phyloP scores from a whole-genome alignment of 805 yeast genomes.

The Cephaloascus albidus region DNA sequence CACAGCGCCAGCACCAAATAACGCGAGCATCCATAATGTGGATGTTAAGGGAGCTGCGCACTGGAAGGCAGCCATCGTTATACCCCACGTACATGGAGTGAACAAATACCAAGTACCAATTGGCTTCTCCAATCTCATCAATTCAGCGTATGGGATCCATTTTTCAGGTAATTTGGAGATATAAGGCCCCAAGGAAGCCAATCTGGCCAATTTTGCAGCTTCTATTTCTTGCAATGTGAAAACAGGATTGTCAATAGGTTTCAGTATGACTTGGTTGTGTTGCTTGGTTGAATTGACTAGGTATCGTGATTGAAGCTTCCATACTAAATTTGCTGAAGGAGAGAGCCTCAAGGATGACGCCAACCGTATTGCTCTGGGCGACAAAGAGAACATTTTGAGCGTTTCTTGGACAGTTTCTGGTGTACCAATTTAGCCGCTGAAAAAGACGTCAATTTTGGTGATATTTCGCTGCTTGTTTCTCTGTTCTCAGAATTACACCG shows the following conservation, averaged over 20 bases:
- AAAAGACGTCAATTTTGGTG: too few species aligned
- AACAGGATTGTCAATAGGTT: constrained; percentile 4
- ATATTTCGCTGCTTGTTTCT: too few species aligned
- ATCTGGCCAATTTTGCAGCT: constrained; percentile 42
- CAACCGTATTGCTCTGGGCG: too few species aligned
- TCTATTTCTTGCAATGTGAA: constrained; percentile 32
- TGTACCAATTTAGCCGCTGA: too few species aligned
- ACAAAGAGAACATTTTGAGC: too few species aligned
- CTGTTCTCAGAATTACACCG: too few species aligned
- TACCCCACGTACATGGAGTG: constrained; percentile 89
- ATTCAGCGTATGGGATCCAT: constrained; percentile 84
- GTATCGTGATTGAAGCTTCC: too few species aligned
- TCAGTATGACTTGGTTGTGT: neutral
- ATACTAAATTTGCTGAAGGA: too few species aligned
- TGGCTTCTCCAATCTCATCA: constrained; percentile 89
- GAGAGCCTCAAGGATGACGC: too few species aligned
- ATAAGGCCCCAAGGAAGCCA: constrained; percentile 31
- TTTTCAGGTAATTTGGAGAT: constrained; percentile 58
- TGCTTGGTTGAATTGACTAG: neutral
- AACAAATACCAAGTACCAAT: constrained; percentile 85
- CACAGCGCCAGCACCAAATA: constrained; percentile 78
- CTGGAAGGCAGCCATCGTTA: constrained; percentile 78
- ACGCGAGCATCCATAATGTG: constrained; percentile 49
- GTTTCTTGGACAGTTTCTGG: too few species aligned
- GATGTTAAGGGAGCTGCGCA: constrained; percentile 59